Percentiles rank a stretch among this genome's conserved stretches.
Conservation (phyloP, 768 basidiomycete species). For the Gloeophyllum trabeum region DNA sequence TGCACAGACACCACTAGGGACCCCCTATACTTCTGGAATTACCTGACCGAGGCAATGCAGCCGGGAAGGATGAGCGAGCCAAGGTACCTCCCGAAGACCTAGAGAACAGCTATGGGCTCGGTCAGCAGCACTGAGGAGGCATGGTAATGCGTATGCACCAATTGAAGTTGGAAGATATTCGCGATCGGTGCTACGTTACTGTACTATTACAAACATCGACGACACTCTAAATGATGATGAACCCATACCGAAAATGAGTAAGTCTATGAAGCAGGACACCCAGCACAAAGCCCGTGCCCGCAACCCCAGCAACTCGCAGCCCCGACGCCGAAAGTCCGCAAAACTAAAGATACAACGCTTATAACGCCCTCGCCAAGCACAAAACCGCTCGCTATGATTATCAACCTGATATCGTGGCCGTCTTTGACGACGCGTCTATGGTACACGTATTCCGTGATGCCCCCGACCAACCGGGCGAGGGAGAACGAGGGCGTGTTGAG, state of each 20-base stretch:
- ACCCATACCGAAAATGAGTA: not conserved
- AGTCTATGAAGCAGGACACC: slow-evolving; percentile 34
- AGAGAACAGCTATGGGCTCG: too few relatives aligned
- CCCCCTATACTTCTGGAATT: too few relatives aligned
- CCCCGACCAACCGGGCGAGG: slow-evolving; percentile 83
- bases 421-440: slow-evolving; percentile 35
- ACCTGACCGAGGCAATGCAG: too few relatives aligned
- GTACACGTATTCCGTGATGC: slow-evolving; percentile 67
- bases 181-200: not conserved
- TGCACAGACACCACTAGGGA: too few relatives aligned
- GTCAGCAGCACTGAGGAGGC: too few relatives aligned
- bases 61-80: too few relatives aligned
- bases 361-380: slow-evolving; percentile 91
- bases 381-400: slow-evolving; percentile 90
- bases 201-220: not conserved
- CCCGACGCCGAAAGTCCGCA: slow-evolving; percentile 67
- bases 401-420: slow-evolving; percentile 54
- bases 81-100: too few relatives aligned
- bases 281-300: slow-evolving; percentile 58
- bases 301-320: slow-evolving; percentile 85
- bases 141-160: too few relatives aligned
- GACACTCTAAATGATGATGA: not conserved
- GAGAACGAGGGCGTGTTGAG: slow-evolving; percentile 94
- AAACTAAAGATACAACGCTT: slow-evolving; percentile 65
- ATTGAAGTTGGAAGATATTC: too few relatives aligned